Percentiles rank a stretch among this genome's conserved stretches.
These are phyloP conservation scores for Dalechampia spathulata DNA, from an alignment of 441 rosid species.

Conservation along the genomic window DNA sequence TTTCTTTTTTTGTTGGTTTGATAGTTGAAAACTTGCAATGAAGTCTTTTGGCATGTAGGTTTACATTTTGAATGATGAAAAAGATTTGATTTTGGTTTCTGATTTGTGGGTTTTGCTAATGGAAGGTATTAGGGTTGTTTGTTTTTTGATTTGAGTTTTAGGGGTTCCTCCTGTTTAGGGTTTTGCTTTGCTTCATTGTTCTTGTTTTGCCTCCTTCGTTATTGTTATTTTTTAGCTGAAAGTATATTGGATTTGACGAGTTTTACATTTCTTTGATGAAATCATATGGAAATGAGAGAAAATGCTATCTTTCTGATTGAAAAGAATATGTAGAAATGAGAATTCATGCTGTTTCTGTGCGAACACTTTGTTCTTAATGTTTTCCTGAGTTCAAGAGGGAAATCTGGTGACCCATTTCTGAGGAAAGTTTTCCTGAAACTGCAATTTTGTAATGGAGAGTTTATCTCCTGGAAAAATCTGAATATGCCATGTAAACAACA, in stretches of 20 bases:
- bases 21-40: background rate
- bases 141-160: background rate
- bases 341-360: background rate
- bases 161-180: slow-evolving; percentile 18
- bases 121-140: background rate
- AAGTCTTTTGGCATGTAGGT: slow-evolving; percentile 6
- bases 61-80: slow-evolving; percentile 10
- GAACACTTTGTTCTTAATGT: background rate
- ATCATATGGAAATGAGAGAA: background rate
- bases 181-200: background rate
- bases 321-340: background rate
- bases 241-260: background rate
- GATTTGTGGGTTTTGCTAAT: slow-evolving; percentile 13
- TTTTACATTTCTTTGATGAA: background rate
- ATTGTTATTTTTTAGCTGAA: background rate
- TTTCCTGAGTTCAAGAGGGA: background rate
- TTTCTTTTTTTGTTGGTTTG: slow-evolving; percentile 3
- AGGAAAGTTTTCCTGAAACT: background rate
- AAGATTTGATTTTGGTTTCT: slow-evolving; percentile 7
- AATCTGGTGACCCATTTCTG: background rate
- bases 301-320: background rate
- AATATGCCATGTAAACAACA: background rate
- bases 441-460: too few relatives aligned
- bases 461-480: background rate
- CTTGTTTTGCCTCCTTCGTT: background rate